Conservation (phyloP, 306 rosid genomes). For the Echinosophora koreensis region DNA sequence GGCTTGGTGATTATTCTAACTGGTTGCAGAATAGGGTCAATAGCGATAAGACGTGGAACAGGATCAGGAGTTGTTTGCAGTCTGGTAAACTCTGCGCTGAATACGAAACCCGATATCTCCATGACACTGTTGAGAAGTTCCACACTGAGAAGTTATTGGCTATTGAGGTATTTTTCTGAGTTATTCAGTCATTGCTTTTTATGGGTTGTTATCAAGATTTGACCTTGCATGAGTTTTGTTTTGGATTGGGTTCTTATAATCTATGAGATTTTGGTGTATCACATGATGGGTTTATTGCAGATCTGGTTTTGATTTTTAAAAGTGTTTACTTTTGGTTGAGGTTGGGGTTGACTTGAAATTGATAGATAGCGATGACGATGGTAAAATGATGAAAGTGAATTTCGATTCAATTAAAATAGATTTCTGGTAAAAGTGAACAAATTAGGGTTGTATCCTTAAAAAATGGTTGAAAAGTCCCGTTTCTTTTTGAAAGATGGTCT, state of each 20-base stretch:
- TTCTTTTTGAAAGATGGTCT: too few relatives aligned
- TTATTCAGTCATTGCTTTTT: background rate
- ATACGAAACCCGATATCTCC: conserved; percentile 4
- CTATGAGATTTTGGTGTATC: background rate
- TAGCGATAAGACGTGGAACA: conserved; percentile 61
- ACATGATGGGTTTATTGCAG: background rate
- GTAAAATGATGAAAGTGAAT: too few relatives aligned
- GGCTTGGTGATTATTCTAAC: conserved; percentile 82
- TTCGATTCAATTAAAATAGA: too few relatives aligned
- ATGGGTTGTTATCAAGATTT: conserved; percentile 3
- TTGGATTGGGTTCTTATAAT: background rate
- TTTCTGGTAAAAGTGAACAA: background rate
- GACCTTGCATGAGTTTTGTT: conserved; percentile 15
- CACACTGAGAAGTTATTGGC: conserved; percentile 54
- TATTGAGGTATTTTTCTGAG: conserved; percentile 47
- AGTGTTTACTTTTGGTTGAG: too few relatives aligned
- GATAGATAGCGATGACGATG: too few relatives aligned
- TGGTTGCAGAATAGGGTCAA: conserved; percentile 84
- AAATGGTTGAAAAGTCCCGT: too few relatives aligned
- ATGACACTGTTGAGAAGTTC: conserved; percentile 43
- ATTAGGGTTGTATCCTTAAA: background rate
- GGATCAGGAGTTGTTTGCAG: conserved; percentile 68
- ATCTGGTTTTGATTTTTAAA: background rate
- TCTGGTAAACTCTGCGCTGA: conserved; percentile 62
- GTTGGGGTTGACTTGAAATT: too few relatives aligned